Evolutionary conservation across 352 stramenopile species (phyloP).

Genomic region (Phytophthora capsici): DNA sequence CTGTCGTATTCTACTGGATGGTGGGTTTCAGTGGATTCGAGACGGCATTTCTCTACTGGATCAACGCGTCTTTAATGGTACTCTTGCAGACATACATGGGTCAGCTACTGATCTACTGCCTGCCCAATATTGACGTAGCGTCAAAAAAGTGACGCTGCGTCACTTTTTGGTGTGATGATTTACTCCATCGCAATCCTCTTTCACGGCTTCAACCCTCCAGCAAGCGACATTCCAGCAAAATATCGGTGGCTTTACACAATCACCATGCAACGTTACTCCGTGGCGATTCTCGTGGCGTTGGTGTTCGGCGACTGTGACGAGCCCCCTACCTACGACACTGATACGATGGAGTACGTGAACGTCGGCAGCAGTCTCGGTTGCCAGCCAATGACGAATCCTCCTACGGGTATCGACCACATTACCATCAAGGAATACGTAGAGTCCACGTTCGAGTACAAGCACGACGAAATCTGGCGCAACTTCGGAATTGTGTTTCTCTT

Average conservation of each 20-base stretch:
- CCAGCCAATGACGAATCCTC: no score
- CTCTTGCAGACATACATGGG: slow-evolving; percentile 49
- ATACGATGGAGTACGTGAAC: no score
- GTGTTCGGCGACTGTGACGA: slow-evolving; percentile 36
- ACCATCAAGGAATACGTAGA: no score
- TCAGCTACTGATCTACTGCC: slow-evolving; percentile 41
- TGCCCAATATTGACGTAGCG: slow-evolving; percentile 43
- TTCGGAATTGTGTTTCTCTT: no score
- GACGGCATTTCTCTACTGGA: slow-evolving; percentile 43
- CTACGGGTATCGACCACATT: no score
- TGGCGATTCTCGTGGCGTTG: slow-evolving; percentile 35
- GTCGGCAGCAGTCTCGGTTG: no score
- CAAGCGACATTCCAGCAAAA: slow-evolving; percentile 34
- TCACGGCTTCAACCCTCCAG: slow-evolving; percentile 46
- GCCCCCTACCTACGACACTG: no score
- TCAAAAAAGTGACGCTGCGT: no score
- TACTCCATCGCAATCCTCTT: slow-evolving; percentile 49
- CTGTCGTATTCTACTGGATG: slow-evolving; percentile 51
- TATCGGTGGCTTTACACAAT: slow-evolving; percentile 57
- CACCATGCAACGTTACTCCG: slow-evolving; percentile 33
- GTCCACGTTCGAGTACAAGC: no score
- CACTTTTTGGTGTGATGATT: slow-evolving; percentile 35
- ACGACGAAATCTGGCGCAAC: no score
- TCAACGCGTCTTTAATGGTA: slow-evolving; percentile 41
- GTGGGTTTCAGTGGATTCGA: slow-evolving; percentile 48